phyloP scores from a whole-genome alignment of 1,284 basidiomycete species.

The Gomphus sp. region DNA sequence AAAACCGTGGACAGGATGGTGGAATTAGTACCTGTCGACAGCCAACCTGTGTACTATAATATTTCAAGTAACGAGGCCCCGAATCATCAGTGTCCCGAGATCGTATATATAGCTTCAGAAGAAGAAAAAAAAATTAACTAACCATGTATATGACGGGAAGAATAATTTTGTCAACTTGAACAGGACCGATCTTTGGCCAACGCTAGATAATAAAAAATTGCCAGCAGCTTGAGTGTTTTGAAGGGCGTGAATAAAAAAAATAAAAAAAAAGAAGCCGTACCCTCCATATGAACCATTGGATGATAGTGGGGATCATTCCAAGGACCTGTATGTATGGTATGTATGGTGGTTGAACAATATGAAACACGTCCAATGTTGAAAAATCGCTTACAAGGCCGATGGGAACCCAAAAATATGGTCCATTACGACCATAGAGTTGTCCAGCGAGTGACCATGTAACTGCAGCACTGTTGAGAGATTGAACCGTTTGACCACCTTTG shows the following conservation, averaged over 20 bases:
- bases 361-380: neutral
- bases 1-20: conserved; percentile 38
- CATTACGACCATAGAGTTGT: conserved; percentile 41
- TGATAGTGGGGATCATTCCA: conserved; percentile 38
- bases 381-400: conserved; percentile 26
- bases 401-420: conserved; percentile 47
- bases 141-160: conserved; percentile 48
- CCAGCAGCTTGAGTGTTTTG: conserved; percentile 25
- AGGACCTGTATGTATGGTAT: conserved; percentile 23
- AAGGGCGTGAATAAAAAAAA: neutral
- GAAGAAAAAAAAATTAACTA: conserved; percentile 2
- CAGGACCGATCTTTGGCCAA: conserved; percentile 41
- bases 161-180: conserved; percentile 37
- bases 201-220: conserved; percentile 26
- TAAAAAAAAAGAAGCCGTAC: conserved; percentile 20
- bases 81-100: no score
- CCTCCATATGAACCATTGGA: conserved; percentile 44
- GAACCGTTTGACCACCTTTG: conserved; percentile 32
- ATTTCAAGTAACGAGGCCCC: no score
- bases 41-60: conserved; percentile 30
- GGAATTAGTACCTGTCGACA: conserved; percentile 48
- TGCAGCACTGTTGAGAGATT: conserved; percentile 50
- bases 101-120: neutral
- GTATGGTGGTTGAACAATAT: neutral
- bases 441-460: conserved; percentile 58